Conservation (phyloP, 2,329 filamentous ascomycete genomes). For the Talaromyces sp. region DNA sequence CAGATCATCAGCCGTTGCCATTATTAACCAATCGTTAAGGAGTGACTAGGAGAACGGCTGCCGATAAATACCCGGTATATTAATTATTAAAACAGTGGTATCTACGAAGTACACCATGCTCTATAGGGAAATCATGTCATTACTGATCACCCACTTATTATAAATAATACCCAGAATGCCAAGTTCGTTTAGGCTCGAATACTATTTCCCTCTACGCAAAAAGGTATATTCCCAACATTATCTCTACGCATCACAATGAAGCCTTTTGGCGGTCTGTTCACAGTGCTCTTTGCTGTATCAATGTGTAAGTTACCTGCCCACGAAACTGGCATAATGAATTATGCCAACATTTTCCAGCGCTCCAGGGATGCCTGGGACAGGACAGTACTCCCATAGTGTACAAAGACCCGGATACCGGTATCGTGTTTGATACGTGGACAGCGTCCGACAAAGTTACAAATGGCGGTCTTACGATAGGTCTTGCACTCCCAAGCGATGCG, state of each 20-base stretch:
- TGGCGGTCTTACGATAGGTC: conserved; percentile 49
- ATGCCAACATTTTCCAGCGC: background rate
- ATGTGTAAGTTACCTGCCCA: background rate
- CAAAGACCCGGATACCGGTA: conserved; percentile 46
- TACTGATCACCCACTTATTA: too few species aligned
- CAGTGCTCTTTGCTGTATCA: background rate
- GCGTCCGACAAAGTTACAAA: conserved; percentile 35
- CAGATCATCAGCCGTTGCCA: too few species aligned
- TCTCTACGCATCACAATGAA: background rate
- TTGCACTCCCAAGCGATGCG: conserved; percentile 50
- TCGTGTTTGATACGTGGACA: conserved; percentile 49
- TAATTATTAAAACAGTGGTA: too few species aligned
- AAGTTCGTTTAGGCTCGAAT: too few species aligned
- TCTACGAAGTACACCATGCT: too few species aligned
- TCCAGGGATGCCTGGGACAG: conserved; percentile 11
- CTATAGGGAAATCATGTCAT: too few species aligned
- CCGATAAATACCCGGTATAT: too few species aligned
- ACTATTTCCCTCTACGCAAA: too few species aligned
- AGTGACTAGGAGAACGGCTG: too few species aligned
- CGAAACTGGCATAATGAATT: background rate
- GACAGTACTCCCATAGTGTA: conserved; percentile 21
- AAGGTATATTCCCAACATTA: too few species aligned
- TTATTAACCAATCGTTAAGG: too few species aligned
- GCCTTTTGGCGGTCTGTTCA: background rate
- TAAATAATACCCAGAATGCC: too few species aligned